These are phyloP conservation scores for Hypoxylon sp. DNA, from an alignment of 2,329 filamentous ascomycete genomes.

Conservation along the genomic window DNA sequence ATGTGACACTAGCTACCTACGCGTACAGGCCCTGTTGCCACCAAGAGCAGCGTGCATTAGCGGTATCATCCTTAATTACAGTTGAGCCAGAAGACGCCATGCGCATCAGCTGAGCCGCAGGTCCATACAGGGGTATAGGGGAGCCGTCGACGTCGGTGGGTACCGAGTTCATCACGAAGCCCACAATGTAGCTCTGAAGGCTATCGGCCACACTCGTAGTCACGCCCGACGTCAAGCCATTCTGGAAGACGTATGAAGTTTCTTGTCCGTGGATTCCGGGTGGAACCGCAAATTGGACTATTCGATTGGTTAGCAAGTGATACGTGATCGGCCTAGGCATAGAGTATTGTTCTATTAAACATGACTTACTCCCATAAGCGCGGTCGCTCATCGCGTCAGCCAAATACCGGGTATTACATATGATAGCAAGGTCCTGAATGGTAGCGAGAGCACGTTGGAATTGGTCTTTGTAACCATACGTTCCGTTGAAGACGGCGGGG, in stretches of 20 bases:
- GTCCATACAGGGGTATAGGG: constrained; percentile 8
- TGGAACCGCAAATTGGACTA: constrained; percentile 16
- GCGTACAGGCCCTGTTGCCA: constrained; percentile 5
- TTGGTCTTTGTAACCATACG: constrained; percentile 19
- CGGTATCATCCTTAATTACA: constrained; percentile 2
- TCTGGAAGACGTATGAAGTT: constrained; percentile 26
- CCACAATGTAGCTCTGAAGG: constrained; percentile 23
- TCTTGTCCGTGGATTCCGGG: constrained; percentile 24
- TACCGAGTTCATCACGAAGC: constrained; percentile 16
- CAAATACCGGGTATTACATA: constrained; percentile 16
- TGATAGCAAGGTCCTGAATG: constrained; percentile 13
- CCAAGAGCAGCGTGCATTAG: constrained; percentile 11
- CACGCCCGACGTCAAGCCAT: constrained; percentile 7
- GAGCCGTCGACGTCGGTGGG: constrained; percentile 8
- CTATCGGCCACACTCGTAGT: constrained; percentile 10
- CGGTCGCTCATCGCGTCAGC: constrained; percentile 18
- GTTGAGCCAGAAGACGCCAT: constrained; percentile 6
- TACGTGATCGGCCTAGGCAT: background rate
- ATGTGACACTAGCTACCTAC: background rate
- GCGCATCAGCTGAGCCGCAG: constrained; percentile 3
- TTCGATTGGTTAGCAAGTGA: background rate
- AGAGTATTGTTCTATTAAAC: background rate
- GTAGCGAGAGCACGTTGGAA: constrained; percentile 16
- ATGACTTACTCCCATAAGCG: constrained; percentile 16
- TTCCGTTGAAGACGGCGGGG: constrained; percentile 10